Evolutionary conservation across 2,329 filamentous ascomycete species (phyloP).

Genomic region (Microcera coccophila): DNA sequence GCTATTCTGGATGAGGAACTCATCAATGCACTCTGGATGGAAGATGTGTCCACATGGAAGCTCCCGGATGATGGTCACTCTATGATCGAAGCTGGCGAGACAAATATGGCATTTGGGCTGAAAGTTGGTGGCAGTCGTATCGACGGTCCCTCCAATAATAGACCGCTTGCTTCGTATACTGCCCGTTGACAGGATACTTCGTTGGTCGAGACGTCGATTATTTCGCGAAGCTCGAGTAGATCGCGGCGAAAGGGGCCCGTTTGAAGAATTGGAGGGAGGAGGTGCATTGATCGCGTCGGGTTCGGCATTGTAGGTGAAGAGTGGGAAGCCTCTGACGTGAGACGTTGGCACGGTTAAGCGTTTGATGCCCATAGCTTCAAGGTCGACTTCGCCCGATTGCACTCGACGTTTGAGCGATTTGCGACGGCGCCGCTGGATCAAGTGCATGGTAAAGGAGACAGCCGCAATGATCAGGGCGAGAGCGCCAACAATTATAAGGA

Average conservation of each 20-base stretch:
- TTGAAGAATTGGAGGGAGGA: conserved; percentile 36
- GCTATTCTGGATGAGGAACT: conserved; percentile 72
- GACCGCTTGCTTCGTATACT: conserved; percentile 38
- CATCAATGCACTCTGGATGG: conserved; percentile 86
- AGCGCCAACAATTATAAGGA: conserved; percentile 66
- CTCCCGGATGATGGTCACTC: conserved; percentile 71
- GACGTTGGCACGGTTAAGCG: conserved; percentile 70
- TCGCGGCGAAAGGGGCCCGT: conserved; percentile 24
- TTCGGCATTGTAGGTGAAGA: conserved; percentile 70
- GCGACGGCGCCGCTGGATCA: conserved; percentile 69
- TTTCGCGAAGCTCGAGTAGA: conserved; percentile 29
- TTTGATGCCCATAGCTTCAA: conserved; percentile 83
- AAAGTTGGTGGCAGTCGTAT: conserved; percentile 52
- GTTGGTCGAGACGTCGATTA: conserved; percentile 29
- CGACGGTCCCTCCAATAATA: conserved; percentile 32
- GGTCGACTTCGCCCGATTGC: conserved; percentile 72
- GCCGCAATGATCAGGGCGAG: conserved; percentile 63
- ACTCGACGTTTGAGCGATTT: conserved; percentile 66
- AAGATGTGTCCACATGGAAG: conserved; percentile 90
- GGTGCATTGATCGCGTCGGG: conserved; percentile 38
- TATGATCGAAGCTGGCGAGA: conserved; percentile 70
- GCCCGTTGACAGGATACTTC: conserved; percentile 26
- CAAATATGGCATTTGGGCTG: conserved; percentile 91
- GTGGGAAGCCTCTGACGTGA: conserved; percentile 68
- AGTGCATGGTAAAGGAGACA: conserved; percentile 71